Conservation (phyloP, 2,329 filamentous ascomycete genomes). For the Fusarium solani-melongenae region DNA sequence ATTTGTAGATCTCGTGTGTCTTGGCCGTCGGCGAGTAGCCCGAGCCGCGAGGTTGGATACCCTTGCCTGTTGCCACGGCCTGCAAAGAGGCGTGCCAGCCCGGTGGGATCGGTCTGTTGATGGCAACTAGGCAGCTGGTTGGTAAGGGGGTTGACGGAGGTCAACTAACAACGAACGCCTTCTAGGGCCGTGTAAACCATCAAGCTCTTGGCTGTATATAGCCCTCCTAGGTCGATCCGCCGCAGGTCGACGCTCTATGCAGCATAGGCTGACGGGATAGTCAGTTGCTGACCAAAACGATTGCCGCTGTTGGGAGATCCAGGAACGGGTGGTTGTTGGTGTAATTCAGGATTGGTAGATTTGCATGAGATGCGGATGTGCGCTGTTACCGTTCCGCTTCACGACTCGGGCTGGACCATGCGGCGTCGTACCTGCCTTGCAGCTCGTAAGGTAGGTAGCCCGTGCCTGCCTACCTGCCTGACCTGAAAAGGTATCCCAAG, state of each 20-base stretch:
- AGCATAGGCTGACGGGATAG: not conserved
- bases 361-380: slow-evolving; percentile 5
- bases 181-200: not conserved
- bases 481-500: not conserved
- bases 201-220: not conserved
- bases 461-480: not conserved
- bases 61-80: not conserved
- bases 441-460: not conserved
- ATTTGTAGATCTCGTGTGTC: slow-evolving; percentile 28
- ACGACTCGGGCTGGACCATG: not conserved
- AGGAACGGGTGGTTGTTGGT: not conserved
- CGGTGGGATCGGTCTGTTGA: not conserved
- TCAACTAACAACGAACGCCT: not conserved
- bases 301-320: slow-evolving; percentile 20
- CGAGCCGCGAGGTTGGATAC: not conserved
- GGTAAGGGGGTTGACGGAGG: not conserved
- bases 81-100: not conserved
- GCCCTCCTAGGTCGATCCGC: not conserved
- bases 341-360: slow-evolving; percentile 3
- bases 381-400: slow-evolving; percentile 1
- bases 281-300: slow-evolving; percentile 22
- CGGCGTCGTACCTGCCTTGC: slow-evolving; percentile 8
- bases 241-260: not conserved
- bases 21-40: slow-evolving; percentile 2
- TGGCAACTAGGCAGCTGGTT: not conserved